These are phyloP conservation scores for Phalaenopsis hybrid DNA, from an alignment of 116 monocot species.

Conservation along the genomic window DNA sequence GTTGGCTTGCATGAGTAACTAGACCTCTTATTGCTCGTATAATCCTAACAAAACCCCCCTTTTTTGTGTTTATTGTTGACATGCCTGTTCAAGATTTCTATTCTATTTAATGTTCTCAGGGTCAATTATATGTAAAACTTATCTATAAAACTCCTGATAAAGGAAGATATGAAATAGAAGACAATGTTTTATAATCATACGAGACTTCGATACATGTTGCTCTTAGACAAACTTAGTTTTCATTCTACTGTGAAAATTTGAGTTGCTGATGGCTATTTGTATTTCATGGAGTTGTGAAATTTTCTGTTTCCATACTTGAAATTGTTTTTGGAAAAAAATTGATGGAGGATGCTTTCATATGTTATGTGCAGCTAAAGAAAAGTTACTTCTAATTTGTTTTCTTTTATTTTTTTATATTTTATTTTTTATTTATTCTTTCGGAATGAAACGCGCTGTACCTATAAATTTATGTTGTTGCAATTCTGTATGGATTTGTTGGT, in stretches of 20 bases:
- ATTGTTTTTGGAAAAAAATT: too few relatives aligned
- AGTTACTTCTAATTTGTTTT: too few relatives aligned
- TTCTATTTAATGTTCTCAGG: not conserved
- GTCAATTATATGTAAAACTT: not conserved
- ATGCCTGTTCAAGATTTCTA: not conserved
- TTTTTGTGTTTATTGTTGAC: not conserved
- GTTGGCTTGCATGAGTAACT: constrained; percentile 1
- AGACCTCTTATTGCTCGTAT: not conserved
- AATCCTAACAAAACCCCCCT: not conserved
- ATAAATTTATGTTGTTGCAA: too few relatives aligned
- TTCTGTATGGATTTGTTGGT: too few relatives aligned
- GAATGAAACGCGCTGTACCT: too few relatives aligned
- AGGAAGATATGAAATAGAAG: not conserved
- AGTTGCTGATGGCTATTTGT: too few relatives aligned
- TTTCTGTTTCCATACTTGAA: too few relatives aligned
- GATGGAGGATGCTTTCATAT: too few relatives aligned
- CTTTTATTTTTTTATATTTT: too few relatives aligned
- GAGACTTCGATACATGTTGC: not conserved
- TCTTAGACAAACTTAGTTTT: not conserved
- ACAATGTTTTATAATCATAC: not conserved
- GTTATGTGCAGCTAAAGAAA: too few relatives aligned
- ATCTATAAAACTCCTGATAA: constrained; percentile 1
- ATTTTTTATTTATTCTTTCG: too few relatives aligned
- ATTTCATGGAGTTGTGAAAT: too few relatives aligned
- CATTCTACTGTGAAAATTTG: not conserved